Base-by-base conservation (phyloP, 1,284 basidiomycete species). In the Heterobasidion occidentale region DNA sequence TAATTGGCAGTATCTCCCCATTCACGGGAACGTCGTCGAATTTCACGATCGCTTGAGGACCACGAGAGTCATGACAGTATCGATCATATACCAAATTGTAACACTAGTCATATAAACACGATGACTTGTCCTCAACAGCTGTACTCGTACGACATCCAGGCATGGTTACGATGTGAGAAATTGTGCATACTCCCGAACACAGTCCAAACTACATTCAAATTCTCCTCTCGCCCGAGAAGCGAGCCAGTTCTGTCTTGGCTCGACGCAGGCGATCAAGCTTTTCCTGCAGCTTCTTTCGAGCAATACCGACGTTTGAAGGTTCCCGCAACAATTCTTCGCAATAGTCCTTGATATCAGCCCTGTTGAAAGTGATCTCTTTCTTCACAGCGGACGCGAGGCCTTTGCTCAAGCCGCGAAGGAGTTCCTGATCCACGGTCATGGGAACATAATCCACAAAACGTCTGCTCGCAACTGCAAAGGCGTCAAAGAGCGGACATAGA, bases 11-110 rank as follows among this genome's bases (percentile, higher is more conserved):
- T 44, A 83, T 89, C 58, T 73, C 73, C 12, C 63, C 85, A 0
- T 90, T 90, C 68, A 76, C 74, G 19, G 84, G 84, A 14, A 72
- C 70, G 17, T 88, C 86, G 1, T 78, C 79, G 33, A 78, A 70
- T 54, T 90, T 90, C 67, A 82, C 76, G 2, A 68, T 88, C 48
- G 68, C 72, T 57, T 79, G 17, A 27, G 15, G 36, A 27, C 27
- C 19, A 17, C 42, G 27, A 27, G 5, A 27, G 46, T 42, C n/a
- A 11, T 42, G 11, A 11, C n/a, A 11, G 38, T 11, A 42, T 42
- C 38, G 38, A 12, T 12, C 4, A n/a, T 42, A 12, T 11, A 42
- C n/a, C 38, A 12, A n/a, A 11, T 42, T 42, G 38, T 42, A 42
- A 42, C 38, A n/a, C 38, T 12, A 11, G 38, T 12, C n/a, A 42